Conservation (phyloP, 768 basidiomycete species). For the Xanthoconium purpureum region DNA sequence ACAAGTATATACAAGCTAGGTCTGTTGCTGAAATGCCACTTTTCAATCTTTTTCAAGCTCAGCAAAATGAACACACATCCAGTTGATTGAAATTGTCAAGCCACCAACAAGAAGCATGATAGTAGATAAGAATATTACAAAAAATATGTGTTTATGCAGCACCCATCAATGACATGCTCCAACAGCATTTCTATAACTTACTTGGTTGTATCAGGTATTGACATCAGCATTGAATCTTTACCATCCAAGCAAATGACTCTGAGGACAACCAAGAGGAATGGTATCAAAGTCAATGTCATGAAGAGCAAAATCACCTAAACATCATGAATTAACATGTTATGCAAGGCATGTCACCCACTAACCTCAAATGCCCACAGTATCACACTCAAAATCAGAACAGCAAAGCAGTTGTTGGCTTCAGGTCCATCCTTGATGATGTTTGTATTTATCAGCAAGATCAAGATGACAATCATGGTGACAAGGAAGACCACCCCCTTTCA, state of each 20-base stretch:
- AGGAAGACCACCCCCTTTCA: slow-evolving; percentile 59
- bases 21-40: no score
- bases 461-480: slow-evolving; percentile 52
- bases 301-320: slow-evolving; percentile 90
- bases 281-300: slow-evolving; percentile 91
- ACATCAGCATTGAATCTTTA: slow-evolving; percentile 50
- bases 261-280: slow-evolving; percentile 79
- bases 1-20: no score
- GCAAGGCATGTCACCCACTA: background rate
- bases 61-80: no score
- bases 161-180: background rate
- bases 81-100: slow-evolving; percentile 77
- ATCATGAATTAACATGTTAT: background rate
- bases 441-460: slow-evolving; percentile 60
- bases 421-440: slow-evolving; percentile 50
- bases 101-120: slow-evolving; percentile 98
- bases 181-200: slow-evolving; percentile 34
- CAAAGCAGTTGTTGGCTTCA: slow-evolving; percentile 87
- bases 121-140: slow-evolving; percentile 94
- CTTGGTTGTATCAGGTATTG: slow-evolving; percentile 77
- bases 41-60: no score
- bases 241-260: slow-evolving; percentile 59
- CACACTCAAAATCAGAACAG: slow-evolving; percentile 84
- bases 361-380: slow-evolving; percentile 97
- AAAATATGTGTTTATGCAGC: slow-evolving; percentile 74